phyloP scores from a whole-genome alignment of 176 grass and related monocot genomes.

The maize (Zea mays) region Zm-B73-REFERENCE-NAM-5.0 NC_050102.1:135786001-135786500 shows the following conservation, averaged over 20 bases:
- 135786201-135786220: background rate
- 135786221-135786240: background rate
- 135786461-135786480: too few species aligned
- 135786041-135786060: background rate
- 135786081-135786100: background rate
- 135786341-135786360: background rate
- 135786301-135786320: background rate
- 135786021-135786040: background rate
- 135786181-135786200: background rate
- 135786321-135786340: background rate
- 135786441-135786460: too few species aligned
- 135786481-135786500: too few species aligned
- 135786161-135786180: background rate
- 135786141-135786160: constrained; percentile 1
- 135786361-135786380: too few species aligned
- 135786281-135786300: background rate
- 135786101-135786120: background rate
- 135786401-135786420: too few species aligned
- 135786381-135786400: too few species aligned
- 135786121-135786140: background rate
- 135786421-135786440: too few species aligned
- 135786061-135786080: background rate
- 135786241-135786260: background rate
- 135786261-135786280: background rate
- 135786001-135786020: background rate